Base-by-base conservation (phyloP, 768 basidiomycete species). In the Chlorophyllum brunneum region DNA sequence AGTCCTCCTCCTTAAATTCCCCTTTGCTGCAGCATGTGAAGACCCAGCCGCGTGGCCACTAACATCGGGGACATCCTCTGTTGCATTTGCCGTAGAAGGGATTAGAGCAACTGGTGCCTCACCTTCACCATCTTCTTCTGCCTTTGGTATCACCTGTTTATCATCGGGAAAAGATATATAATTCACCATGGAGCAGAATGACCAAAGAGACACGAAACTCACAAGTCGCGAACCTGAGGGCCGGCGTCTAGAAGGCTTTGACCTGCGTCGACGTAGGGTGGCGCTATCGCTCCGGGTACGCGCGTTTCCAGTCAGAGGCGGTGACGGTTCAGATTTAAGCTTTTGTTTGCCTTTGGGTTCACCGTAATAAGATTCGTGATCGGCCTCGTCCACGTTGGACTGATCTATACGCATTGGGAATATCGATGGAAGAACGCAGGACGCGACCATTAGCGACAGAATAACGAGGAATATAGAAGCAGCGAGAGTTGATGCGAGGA, bases 401-500 rank as follows among this genome's bases (percentile, higher is more conserved):
- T 26, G 47, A n/a, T 46, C 51, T 10, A 39, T 13, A 30, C 34
- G 42, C 15, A 46, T 30, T 22, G 58, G 55, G 6, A 59, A 54
- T 54, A 58, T 56, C n/a, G 54, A 43, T 40, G 83, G 80, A 6
- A 85, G 68, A 45, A 83, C 64, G 56, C 77, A 85, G 6, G 68
- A 70, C 9, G 68, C 76, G n/a, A 84, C 60, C 24, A 78, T 65
- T 20, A 74, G 49, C 29, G 74, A 65, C 26, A 78, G 65, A 33
- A 83, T 71, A 26, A 70, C 58, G 54, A 81, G 67, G 68, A 83
- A 83, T 0, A 69, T 50, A 33, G 63, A 58, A 18, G 77, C 69
- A 26, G 79, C 73, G 2, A 73, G 54, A 9, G 83, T 16, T 4
- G 83, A 77, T 41, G 77, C 78, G 10, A 75, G 54, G 11, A 88